Conservation (phyloP, 768 basidiomycete species). For the Agaricus subrufescens region DNA sequence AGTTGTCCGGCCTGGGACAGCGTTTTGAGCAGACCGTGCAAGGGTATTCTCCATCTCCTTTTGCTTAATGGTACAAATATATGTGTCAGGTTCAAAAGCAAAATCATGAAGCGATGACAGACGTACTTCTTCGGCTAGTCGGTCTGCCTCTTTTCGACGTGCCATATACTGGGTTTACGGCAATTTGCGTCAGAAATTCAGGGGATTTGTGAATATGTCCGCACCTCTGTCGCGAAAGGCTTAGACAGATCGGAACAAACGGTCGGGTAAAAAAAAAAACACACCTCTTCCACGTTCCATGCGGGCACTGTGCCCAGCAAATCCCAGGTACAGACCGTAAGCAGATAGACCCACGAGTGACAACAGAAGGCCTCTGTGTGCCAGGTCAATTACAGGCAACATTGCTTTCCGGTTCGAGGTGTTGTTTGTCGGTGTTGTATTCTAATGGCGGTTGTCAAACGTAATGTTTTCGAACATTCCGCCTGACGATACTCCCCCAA, state of each 20-base stretch:
- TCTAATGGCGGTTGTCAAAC: background rate
- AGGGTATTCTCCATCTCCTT: conserved; percentile 1
- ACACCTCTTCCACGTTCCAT: conserved; percentile 52
- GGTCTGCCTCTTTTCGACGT: background rate
- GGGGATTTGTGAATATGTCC: conserved; percentile 8
- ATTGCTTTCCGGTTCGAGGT: background rate
- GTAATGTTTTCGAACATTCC: background rate
- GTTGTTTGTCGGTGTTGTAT: background rate
- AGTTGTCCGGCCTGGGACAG: background rate
- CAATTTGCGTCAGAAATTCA: background rate
- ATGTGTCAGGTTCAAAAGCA: background rate
- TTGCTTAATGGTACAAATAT: background rate
- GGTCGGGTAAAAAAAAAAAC: conserved; percentile 15
- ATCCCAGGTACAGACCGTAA: conserved; percentile 49
- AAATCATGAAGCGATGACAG: background rate
- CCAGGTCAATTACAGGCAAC: conserved; percentile 32
- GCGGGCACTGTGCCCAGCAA: conserved; percentile 49
- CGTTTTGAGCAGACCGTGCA: conserved; percentile 2
- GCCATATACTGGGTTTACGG: background rate
- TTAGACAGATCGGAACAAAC: conserved; percentile 9
- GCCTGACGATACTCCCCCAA: background rate
- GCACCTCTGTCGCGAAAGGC: conserved; percentile 25
- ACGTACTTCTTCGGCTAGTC: background rate
- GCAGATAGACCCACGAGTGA: conserved; percentile 47
- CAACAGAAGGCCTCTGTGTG: conserved; percentile 53